A percentile compares a stretch with the other conserved stretches of the same genome.
Conservation (phyloP, 2,329 filamentous ascomycete species). For the Neoscytalidium dimidiatum region DNA sequence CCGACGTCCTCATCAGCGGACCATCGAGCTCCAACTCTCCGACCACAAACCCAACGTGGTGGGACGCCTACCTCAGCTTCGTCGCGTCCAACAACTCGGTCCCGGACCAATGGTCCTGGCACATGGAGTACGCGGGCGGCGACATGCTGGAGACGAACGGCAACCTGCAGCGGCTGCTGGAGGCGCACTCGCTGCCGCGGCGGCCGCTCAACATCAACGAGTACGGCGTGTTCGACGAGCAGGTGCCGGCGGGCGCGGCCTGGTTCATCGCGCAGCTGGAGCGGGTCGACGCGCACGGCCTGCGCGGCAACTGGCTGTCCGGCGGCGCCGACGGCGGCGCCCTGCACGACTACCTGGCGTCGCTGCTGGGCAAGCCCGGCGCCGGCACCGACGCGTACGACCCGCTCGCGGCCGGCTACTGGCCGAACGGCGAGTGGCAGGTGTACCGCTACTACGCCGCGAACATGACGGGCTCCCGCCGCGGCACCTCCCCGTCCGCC, state of each 20-base stretch:
- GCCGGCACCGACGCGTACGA: slow-evolving; percentile 30
- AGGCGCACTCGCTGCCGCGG: slow-evolving; percentile 33
- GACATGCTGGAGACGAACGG: slow-evolving; percentile 25
- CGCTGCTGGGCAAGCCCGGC: slow-evolving; percentile 31
- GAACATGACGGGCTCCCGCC: slow-evolving; percentile 47
- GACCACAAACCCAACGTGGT: slow-evolving; percentile 36
- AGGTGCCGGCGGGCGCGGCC: slow-evolving; percentile 44
- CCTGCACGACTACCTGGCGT: slow-evolving; percentile 49
- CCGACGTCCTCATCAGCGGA: slow-evolving; percentile 35
- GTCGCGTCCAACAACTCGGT: slow-evolving; percentile 40
- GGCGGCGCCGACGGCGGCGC: slow-evolving; percentile 25
- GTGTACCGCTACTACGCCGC: slow-evolving; percentile 52
- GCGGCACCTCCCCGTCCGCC: slow-evolving; percentile 37
- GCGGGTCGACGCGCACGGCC: slow-evolving; percentile 43
- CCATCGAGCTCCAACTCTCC: slow-evolving; percentile 42
- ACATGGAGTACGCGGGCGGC: slow-evolving; percentile 39
- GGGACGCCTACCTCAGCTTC: slow-evolving; percentile 39
- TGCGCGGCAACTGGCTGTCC: slow-evolving; percentile 50
- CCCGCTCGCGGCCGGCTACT: slow-evolving; percentile 38
- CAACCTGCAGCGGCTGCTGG: slow-evolving; percentile 34
- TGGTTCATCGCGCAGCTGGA: slow-evolving; percentile 53
- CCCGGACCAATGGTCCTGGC: slow-evolving; percentile 50
- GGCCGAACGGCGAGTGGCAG: slow-evolving; percentile 46
- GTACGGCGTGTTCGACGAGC: slow-evolving; percentile 45
- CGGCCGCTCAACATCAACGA: slow-evolving; percentile 52